Evolutionary conservation across 352 stramenopile species (phyloP), one percentile per base, ranked within the genome.

Genomic region (Paralagenidium karlingii): DNA sequence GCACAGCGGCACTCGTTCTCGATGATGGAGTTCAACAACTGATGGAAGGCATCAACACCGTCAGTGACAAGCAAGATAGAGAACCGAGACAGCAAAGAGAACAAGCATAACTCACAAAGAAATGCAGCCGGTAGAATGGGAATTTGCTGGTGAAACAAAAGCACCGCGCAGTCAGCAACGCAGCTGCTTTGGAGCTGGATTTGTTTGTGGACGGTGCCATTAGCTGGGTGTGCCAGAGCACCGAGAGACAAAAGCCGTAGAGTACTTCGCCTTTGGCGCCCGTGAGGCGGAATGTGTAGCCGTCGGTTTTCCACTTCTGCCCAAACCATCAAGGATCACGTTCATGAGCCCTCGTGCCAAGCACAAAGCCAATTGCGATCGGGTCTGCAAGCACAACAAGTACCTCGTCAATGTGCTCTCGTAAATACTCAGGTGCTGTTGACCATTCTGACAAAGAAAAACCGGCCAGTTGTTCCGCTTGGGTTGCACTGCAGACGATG

Each of bases 121-220:
- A 91, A 39, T 91, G 71, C 11, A 91, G 63, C 10, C 75, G 75
- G 47, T 91, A 91, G 53, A 91, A 86, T 8, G 77, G 77, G 34
- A 87, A 91, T 24, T 91, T 91, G 63, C 74, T 85, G 8, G 75
- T 91, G 38, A 91, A 74, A 41, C 74, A 91, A 38, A 80, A 91
- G 45, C 74, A 87, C 2, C 81, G 51, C 1, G 77, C 74, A 9
- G 74, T 74, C 26, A 91, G 34, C 20, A 32, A 20, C 5, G 22
- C 40, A 26, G n/a, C 40, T 42, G 49, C 51, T 32, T 29, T 53
- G 0, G 49, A 54, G 24, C 6, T n/a, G n/a, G 18, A 24, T 29
- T 24, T 5, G 37, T 27, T 34, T 22, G 38, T 12, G 45, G n/a
- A n/a, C n/a, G n/a, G n/a, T n/a, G n/a, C n/a, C n/a, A n/a, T n/a